Base-by-base conservation (phyloP, 257 asterid genomes). In the Handroanthus guayacan region DNA sequence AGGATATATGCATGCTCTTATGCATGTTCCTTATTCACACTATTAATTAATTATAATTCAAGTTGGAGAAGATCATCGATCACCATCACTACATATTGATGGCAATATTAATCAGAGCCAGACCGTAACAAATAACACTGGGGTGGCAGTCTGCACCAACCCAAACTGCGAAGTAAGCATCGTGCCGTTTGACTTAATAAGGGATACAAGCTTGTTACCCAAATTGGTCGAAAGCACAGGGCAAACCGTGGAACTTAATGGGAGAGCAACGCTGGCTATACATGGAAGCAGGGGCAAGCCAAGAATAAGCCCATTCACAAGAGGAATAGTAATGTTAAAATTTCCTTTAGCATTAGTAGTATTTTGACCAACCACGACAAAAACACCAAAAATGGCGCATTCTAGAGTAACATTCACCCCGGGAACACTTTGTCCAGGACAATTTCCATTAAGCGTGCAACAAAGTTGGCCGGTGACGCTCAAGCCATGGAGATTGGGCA, bases 401-500 rank as follows among this genome's bases (percentile, higher is more conserved):
- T 18, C 7, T n/a, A 57, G 5, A 1, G 0, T 9, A 1, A 18
- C 63, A 6, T 25, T 25, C 2, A 6, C 2, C 9, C 44, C 44
- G 44, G 44, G 3, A 6, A 61, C 18, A 18, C 67, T 17, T 34
- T 61, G 45, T 2, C 67, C 20, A 4, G 48, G 68, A 20, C 48
- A 62, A 47, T 62, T 62, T 62, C 66, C 68, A 20, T 3, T 13
- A 12, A 31, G 2, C 12, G 68, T 62, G 68, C 68, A 62, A n/a
- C 68, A 62, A 38, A 62, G 68, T 38, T 13, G 48, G 47, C 47
- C 68, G 12, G 12, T 7, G 5, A 62, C 50, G 0, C 17, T 25
- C 47, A 25, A 61, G 62, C 77, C 77, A 11, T 12, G 34, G 7
- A 57, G 0, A 12, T 0, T 2, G 17, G 8, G 3, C 2, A 8